phyloP scores from a whole-genome alignment of 257 asterid genomes.

The Ilex aquifolium region DNA sequence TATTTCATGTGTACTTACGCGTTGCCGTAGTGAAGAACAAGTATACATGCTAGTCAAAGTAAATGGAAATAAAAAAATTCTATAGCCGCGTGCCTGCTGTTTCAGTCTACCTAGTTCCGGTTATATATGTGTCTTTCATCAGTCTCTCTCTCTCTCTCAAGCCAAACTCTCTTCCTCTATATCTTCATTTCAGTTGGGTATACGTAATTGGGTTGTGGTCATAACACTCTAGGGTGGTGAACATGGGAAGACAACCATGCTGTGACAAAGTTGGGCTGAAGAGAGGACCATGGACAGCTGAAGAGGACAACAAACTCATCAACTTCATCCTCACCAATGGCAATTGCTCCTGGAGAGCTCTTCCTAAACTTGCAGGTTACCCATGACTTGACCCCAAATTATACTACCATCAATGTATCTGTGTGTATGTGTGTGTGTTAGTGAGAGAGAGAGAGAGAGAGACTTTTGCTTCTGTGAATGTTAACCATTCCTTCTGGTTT shows the following conservation, averaged over 20 bases:
- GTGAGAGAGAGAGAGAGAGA: no score
- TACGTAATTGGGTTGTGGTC: no score
- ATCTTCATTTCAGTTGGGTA: not conserved
- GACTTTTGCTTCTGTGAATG: no score
- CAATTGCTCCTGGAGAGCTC: constrained; percentile 97
- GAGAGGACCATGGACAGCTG: constrained; percentile 96
- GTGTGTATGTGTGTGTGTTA: no score
- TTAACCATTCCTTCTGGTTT: not conserved
- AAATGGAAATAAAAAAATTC: no score
- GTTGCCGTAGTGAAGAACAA: not conserved
- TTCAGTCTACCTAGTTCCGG: no score
- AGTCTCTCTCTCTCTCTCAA: no score
- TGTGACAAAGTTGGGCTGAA: constrained; percentile 93
- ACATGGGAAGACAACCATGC: constrained; percentile 92
- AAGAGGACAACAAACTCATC: constrained; percentile 80
- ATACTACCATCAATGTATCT: no score
- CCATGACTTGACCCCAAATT: not conserved
- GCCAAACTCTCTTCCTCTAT: no score
- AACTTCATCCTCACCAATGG: constrained; percentile 72
- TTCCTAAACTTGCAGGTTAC: constrained; percentile 88
- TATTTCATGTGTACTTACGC: not conserved
- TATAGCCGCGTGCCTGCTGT: no score
- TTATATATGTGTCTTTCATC: no score
- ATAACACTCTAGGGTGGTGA: not conserved
- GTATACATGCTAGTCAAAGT: no score